Base-by-base conservation (phyloP, 768 basidiomycete genomes). In the Leccinum sublutescens region DNA sequence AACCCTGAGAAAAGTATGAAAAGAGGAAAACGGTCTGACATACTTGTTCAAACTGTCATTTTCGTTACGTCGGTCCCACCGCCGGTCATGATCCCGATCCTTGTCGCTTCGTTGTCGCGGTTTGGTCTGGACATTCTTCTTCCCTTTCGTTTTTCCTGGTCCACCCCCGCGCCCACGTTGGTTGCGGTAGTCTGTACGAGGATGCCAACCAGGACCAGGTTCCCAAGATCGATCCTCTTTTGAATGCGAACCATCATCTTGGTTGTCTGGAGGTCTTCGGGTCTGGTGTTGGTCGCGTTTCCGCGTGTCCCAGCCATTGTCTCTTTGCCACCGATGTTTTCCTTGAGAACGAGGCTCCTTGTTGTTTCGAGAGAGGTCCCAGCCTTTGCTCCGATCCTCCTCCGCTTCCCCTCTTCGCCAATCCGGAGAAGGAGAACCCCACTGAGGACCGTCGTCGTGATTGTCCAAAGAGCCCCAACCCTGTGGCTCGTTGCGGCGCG, bases 11-110 rank as follows among this genome's bases (percentile, higher is more conserved):
- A 62, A 17, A 52, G 50, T 34, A 55, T 53, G 47, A 62, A 54
- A 43, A 40, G 40, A 50, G 57, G 33, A 55, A 56, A 52, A 58
- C 59, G 36, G 54, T 21, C 51, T 40, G 12, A 74, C 86, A 50
- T 73, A 93, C 91, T 91, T 92, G 73, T 91, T 92, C 54, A 86
- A 71, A 65, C 80, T 82, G n/a, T 81, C 79, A 56, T 91, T 88
- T 48, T 90, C 86, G 25, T 73, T 75, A 55, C 78, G 75, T 63
- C 76, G 77, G 57, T 75, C 74, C 66, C 71, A 71, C 11, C 64
- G 64, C 8, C 63, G 59, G 50, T 73, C 72, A 51, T 64, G 50
- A 40, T 68, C 68, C 36, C 65, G 62, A 48, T 73, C 71, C 54
- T 15, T 65, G 56, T 73, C 72, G 31, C 68, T 63, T 52, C 66